These are phyloP conservation scores for Blastocystis sp. DNA, from an alignment of 352 stramenopile species.

Conservation along the genomic window DNA sequence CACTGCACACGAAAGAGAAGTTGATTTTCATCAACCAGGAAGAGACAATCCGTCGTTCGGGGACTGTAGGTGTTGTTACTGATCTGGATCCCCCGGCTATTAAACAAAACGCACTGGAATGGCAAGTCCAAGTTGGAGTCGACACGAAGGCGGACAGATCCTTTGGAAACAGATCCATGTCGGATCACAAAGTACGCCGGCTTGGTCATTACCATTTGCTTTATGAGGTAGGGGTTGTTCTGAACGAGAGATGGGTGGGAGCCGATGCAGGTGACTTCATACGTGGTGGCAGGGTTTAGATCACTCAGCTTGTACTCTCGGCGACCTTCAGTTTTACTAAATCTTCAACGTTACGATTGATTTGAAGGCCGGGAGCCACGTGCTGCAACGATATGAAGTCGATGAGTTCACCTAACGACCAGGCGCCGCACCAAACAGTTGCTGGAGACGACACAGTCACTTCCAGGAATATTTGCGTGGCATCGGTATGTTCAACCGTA, in stretches of 20 bases:
- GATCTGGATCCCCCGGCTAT: not conserved
- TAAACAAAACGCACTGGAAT: constrained; percentile 3
- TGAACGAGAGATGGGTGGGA: not conserved
- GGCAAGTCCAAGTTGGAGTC: not conserved
- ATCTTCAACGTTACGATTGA: not conserved
- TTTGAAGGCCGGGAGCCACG: not conserved
- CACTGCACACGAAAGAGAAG: not conserved
- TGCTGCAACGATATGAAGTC: not conserved
- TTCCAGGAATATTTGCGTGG: not conserved
- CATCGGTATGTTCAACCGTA: not conserved
- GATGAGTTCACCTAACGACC: not conserved
- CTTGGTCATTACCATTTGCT: constrained; percentile 15
- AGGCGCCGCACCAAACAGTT: constrained; percentile 37
- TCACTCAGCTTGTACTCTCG: not conserved
- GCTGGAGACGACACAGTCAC: not conserved
- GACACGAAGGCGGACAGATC: not conserved
- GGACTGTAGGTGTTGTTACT: not conserved
- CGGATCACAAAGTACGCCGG: not conserved
- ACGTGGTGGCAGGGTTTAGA: not conserved
- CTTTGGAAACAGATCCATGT: not conserved
- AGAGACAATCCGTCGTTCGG: not conserved
- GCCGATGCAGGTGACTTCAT: constrained; percentile 16
- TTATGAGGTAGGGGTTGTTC: not conserved
- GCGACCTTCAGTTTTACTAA: not conserved
- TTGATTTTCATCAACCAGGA: not conserved